Evolutionary conservation across 345 rosid species (phyloP).

Genomic region (Gossypium herbaceum): DNA sequence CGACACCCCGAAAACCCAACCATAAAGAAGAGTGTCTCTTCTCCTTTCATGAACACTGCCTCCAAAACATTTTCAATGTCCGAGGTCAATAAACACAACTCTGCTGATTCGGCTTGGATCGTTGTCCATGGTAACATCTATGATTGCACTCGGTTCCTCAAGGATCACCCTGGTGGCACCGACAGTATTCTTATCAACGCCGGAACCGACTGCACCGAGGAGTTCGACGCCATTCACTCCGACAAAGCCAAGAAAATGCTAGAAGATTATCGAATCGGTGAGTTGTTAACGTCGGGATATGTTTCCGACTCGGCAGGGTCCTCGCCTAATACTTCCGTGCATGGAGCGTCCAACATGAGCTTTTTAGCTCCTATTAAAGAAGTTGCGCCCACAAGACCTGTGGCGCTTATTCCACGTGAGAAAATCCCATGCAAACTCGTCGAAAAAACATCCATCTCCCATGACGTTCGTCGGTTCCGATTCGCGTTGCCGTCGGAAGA

Average conservation of each 20-base stretch:
- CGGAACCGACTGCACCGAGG: conserved; percentile 93
- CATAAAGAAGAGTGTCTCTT: conserved; percentile 63
- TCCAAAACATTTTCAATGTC: conserved; percentile 55
- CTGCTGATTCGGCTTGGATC: conserved; percentile 83
- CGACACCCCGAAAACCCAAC: conserved; percentile 52
- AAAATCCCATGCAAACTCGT: conserved; percentile 72
- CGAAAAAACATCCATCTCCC: conserved; percentile 66
- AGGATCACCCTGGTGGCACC: conserved; percentile 87
- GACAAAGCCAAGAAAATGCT: conserved; percentile 82
- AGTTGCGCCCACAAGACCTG: conserved; percentile 27
- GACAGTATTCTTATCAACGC: conserved; percentile 90
- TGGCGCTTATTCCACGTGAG: conserved; percentile 73
- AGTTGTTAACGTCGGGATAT: conserved; percentile 52
- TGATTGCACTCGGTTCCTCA: conserved; percentile 84
- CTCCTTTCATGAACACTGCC: conserved; percentile 89
- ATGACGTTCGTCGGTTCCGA: conserved; percentile 57
- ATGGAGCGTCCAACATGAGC: conserved; percentile 42
- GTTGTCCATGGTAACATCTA: conserved; percentile 89
- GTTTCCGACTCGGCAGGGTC: conserved; percentile 52
- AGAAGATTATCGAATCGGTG: conserved; percentile 73
- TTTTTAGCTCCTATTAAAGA: conserved; percentile 66
- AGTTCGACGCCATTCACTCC: conserved; percentile 91
- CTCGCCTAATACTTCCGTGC: conserved; percentile 66
- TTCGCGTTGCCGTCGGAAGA: conserved; percentile 71
- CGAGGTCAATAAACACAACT: conserved; percentile 66